Evolutionary conservation across 352 stramenopile species (phyloP).

Genomic region (Phytophthora melonis): DNA sequence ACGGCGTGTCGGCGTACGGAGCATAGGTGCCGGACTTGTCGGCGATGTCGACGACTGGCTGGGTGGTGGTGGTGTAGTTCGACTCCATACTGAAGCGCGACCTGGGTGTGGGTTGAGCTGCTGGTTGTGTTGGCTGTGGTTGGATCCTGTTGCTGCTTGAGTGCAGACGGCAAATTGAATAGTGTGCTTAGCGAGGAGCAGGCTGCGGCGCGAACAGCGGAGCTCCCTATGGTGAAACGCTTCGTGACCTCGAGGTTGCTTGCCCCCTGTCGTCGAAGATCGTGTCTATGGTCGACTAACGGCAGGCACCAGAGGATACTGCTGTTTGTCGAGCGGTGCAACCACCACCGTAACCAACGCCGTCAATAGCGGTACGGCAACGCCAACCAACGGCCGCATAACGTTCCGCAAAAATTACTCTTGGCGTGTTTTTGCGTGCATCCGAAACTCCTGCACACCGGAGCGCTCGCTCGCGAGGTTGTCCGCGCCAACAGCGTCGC

Average conservation of each 20-base stretch:
- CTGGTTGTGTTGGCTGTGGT: neutral
- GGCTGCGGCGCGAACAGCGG: neutral
- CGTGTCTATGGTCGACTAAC: slow-evolving; percentile 12
- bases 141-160: slow-evolving; percentile 1
- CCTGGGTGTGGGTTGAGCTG: neutral
- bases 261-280: neutral
- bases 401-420: slow-evolving; percentile 5
- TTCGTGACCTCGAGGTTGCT: slow-evolving; percentile 3
- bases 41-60: slow-evolving; percentile 36
- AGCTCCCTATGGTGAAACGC: slow-evolving; percentile 4
- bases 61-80: slow-evolving; percentile 23
- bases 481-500: neutral
- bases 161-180: slow-evolving; percentile 14
- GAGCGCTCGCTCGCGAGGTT: neutral
- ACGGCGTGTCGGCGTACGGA: slow-evolving; percentile 34
- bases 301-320: neutral
- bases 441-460: neutral
- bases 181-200: slow-evolving; percentile 8
- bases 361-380: slow-evolving; percentile 4
- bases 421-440: slow-evolving; percentile 1
- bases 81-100: slow-evolving; percentile 31
- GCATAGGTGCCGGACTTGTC: slow-evolving; percentile 41
- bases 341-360: slow-evolving; percentile 6
- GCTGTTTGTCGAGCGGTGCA: neutral
- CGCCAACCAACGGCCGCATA: neutral